phyloP scores from a whole-genome alignment of 495 filamentous ascomycete genomes.

The Hyaloscypha bicolor region DNA sequence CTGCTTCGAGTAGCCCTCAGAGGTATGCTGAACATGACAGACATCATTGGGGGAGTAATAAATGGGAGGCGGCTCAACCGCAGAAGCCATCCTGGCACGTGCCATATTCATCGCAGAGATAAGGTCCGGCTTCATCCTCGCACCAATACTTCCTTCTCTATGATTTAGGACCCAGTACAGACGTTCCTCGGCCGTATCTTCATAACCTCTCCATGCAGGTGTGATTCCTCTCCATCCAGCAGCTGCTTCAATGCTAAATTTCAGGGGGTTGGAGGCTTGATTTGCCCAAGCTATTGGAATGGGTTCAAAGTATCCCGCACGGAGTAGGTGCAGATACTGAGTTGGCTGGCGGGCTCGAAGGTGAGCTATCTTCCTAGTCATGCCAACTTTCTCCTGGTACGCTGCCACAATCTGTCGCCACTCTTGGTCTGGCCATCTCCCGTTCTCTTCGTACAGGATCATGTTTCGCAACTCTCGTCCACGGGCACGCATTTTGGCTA shows the following conservation, averaged over 20 bases:
- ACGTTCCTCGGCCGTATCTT: conserved; percentile 50
- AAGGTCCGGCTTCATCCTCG: conserved; percentile 45
- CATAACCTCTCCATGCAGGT: conserved; percentile 49
- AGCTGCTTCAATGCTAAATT: conserved; percentile 47
- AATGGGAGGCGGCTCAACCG: conserved; percentile 41
- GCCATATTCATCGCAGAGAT: conserved; percentile 48
- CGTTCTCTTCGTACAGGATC: conserved; percentile 46
- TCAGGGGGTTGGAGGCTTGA: conserved; percentile 44
- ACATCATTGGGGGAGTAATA: conserved; percentile 46
- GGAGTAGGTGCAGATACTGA: conserved; percentile 50
- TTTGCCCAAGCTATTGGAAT: conserved; percentile 49
- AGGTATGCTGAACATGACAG: conserved; percentile 43
- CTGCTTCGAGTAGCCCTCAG: conserved; percentile 46
- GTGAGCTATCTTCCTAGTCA: conserved; percentile 42
- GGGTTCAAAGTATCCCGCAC: conserved; percentile 52
- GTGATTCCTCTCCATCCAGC: conserved; percentile 52
- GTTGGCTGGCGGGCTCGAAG: conserved; percentile 41
- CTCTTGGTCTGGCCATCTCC: conserved; percentile 44
- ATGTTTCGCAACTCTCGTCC: conserved; percentile 32
- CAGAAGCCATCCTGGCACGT: conserved; percentile 43
- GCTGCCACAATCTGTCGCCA: conserved; percentile 40
- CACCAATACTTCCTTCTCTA: conserved; percentile 35
- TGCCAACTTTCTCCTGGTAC: conserved; percentile 48
- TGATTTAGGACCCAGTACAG: conserved; percentile 53
- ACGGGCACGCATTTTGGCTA: conserved; percentile 13